Conservation (phyloP, 73 alveolate species). For the Paramecium sonneborni region DNA sequence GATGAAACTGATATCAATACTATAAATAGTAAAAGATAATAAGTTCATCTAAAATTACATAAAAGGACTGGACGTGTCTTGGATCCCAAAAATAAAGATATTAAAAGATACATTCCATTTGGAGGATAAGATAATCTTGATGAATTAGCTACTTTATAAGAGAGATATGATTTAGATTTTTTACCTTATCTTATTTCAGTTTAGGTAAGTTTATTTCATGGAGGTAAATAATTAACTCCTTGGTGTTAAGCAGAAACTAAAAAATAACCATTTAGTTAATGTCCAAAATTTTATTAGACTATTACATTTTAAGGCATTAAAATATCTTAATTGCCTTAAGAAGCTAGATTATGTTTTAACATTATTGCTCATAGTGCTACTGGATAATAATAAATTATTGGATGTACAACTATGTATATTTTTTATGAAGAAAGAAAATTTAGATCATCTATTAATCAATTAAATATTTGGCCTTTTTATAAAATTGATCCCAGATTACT, state of each 20-base stretch:
- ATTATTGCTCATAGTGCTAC: conserved; percentile 62
- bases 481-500: conserved; percentile 62
- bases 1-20: conserved; percentile 14
- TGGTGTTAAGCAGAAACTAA: conserved; percentile 64
- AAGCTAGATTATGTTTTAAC: conserved; percentile 70
- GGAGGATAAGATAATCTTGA: conserved; percentile 61
- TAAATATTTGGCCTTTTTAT: conserved; percentile 73
- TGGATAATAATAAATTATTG: conserved; percentile 65
- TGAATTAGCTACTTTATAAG: conserved; percentile 56
- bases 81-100: neutral
- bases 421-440: conserved; percentile 65
- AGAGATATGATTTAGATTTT: conserved; percentile 59
- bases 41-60: conserved; percentile 35
- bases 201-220: conserved; percentile 67
- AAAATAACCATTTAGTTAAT: conserved; percentile 63
- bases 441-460: conserved; percentile 50
- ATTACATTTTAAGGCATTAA: conserved; percentile 63
- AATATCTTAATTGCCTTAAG: conserved; percentile 71
- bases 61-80: conserved; percentile 23
- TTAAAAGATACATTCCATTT: neutral
- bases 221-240: conserved; percentile 55
- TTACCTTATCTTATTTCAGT: conserved; percentile 66
- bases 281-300: conserved; percentile 62
- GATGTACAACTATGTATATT: conserved; percentile 68
- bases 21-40: neutral